Conservation (phyloP, 2,329 filamentous ascomycete genomes). For the Xylariales sp. region DNA sequence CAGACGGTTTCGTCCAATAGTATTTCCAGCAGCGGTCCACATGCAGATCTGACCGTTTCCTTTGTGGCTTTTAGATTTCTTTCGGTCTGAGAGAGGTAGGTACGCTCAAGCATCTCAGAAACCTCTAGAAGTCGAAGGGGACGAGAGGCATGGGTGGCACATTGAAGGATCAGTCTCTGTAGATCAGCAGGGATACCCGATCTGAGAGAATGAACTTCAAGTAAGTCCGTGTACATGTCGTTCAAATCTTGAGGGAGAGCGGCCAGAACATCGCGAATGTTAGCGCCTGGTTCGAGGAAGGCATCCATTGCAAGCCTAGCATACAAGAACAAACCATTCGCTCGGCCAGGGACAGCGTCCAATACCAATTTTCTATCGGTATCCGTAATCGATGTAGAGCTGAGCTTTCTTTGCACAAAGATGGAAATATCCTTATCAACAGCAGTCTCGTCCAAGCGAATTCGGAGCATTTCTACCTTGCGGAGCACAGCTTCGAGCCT, state of each 20-base stretch:
- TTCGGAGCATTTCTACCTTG: conserved; percentile 41
- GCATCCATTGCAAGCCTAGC: conserved; percentile 57
- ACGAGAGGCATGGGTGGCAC: conserved; percentile 19
- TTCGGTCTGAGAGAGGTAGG: conserved; percentile 4
- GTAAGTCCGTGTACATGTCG: conserved; percentile 52
- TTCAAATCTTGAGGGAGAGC: conserved; percentile 53
- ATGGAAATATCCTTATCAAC: conserved; percentile 56
- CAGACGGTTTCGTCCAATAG: conserved; percentile 17
- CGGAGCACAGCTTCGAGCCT: conserved; percentile 43
- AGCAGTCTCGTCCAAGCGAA: conserved; percentile 53
- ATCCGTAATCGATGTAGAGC: conserved; percentile 3
- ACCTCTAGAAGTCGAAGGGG: conserved; percentile 20
- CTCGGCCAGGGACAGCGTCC: conserved; percentile 51
- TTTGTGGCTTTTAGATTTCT: conserved; percentile 8
- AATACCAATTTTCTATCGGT: conserved; percentile 41
- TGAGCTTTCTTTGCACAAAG: conserved; percentile 48
- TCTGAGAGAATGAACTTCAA: conserved; percentile 14
- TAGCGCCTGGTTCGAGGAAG: conserved; percentile 46
- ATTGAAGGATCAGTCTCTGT: conserved; percentile 20
- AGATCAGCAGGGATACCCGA: conserved; percentile 1
- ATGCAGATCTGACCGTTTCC: conserved; percentile 10
- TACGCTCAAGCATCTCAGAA: conserved; percentile 22
- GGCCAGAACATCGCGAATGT: conserved; percentile 46
- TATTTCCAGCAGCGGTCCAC: conserved; percentile 19
- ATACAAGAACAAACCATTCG: conserved; percentile 59